Conservation (phyloP, 2,329 filamentous ascomycete genomes). For the Orbilia ellipsospora region DNA sequence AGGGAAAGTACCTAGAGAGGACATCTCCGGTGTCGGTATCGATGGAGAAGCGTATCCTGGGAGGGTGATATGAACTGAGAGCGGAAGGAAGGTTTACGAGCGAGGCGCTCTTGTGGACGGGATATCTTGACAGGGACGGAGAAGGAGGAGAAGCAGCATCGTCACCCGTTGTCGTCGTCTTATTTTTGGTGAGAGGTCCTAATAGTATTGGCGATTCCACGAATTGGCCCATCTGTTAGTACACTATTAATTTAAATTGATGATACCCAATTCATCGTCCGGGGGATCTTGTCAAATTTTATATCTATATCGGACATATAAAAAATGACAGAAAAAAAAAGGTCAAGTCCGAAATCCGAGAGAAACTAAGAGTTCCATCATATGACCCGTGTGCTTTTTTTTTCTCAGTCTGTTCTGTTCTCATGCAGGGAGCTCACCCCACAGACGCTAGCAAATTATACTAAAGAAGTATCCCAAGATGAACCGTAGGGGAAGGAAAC, state of each 20-base stretch:
- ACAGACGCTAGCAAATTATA: not conserved
- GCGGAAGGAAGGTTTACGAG: constrained; percentile 55
- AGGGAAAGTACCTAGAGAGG: constrained; percentile 73
- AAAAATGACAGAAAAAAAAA: not conserved
- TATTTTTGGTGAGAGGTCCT: constrained; percentile 36
- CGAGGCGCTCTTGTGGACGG: constrained; percentile 48
- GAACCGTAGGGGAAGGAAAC: not conserved
- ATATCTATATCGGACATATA: not conserved
- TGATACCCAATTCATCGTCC: not conserved
- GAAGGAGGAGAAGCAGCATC: constrained; percentile 31
- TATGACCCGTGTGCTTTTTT: constrained; percentile 23
- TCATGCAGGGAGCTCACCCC: constrained; percentile 39
- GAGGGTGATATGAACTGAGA: constrained; percentile 66
- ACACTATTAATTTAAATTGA: not conserved
- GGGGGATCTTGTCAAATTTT: constrained; percentile 12
- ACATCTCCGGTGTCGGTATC: constrained; percentile 77
- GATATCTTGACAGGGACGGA: constrained; percentile 12
- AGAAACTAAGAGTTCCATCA: constrained; percentile 16
- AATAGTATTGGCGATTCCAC: constrained; percentile 12
- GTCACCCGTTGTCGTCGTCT: constrained; percentile 16
- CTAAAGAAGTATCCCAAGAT: not conserved
- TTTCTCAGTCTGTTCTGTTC: constrained; percentile 26
- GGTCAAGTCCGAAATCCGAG: not conserved
- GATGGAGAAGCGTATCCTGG: constrained; percentile 78
- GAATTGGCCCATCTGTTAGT: constrained; percentile 37